Evolutionary conservation across 176 grass and related monocot species (phyloP), one percentile per base, ranked within the genome.

Genomic region (Guadua angustifolia): DNA sequence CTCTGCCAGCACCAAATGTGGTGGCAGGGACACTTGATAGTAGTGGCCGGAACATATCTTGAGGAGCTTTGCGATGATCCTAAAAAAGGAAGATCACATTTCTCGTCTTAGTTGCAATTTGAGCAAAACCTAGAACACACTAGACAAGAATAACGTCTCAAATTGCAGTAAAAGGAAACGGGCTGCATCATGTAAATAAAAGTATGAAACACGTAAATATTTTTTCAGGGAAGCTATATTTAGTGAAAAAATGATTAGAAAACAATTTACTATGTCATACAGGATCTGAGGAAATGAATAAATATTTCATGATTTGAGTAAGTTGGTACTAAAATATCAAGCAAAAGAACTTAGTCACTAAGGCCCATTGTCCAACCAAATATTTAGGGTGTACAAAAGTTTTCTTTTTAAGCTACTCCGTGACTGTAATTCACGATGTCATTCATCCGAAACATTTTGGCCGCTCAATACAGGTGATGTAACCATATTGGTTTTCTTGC

Each of bases 11-110:
- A 73, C 84, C 74, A 71, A 95, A 86, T 78, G 91, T 92, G 14
- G 80, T 86, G 49, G 85, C 69, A 73, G 96, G 96, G 35, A 92
- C 91, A 90, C 89, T 90, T 77, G 96, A 98, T 66, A 98, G 81
- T 63, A 98, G 87, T 88, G 96, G 89, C 29, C 96, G 89, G 74
- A 98, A 98, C 88, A 91, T 98, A 84, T 95, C 89, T 71, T 92
- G 89, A 38, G 93, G 96, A 74, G 81, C 75, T 88, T 95, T 98
- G 40, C 73, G 89, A 49, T 95, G 93, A 80, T 95, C 96, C 96
- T 98, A 80, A 32, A 82, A 84, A 95, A 49, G 19, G 12, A 75
- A 90, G 22, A 79, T 38, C 47, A 79, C 24, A 76, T 50, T 61
- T 89, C 62, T 79, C 80, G 81, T 80, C 36, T 59, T 84, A 77